Conservation (phyloP, 2,329 filamentous ascomycete species). For the Emmonsia crescens region DNA sequence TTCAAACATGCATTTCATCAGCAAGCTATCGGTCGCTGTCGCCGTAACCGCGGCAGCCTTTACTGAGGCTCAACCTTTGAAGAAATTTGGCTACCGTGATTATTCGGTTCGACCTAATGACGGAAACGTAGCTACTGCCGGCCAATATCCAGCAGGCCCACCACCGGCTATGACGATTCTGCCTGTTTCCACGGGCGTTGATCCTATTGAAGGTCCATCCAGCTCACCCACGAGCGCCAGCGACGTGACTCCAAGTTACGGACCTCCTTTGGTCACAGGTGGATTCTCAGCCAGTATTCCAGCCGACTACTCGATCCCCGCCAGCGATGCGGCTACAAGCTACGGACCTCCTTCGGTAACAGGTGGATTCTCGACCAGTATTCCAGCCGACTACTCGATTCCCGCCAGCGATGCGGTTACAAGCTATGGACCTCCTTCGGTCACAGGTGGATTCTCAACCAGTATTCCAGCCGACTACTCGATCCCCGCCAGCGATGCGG, state of each 20-base stretch:
- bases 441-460: neutral
- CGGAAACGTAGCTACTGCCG: neutral
- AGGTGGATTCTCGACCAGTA: neutral
- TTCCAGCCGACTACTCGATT: neutral
- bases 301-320: neutral
- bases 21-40: constrained; percentile 26
- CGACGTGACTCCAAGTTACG: neutral
- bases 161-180: neutral
- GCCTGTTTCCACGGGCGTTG: neutral
- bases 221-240: neutral
- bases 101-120: neutral
- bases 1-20: constrained; percentile 28
- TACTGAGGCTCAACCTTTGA: constrained; percentile 24
- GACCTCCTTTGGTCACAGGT: neutral
- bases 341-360: neutral
- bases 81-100: constrained; percentile 8
- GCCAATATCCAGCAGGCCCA: neutral
- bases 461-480: neutral
- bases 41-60: constrained; percentile 27
- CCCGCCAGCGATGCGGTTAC: neutral
- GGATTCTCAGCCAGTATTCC: neutral
- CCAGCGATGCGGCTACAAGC: neutral
- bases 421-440: neutral
- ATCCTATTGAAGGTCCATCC: neutral
- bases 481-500: neutral